These are phyloP conservation scores for Fusarium bulbicola DNA, from an alignment of 2,329 filamentous ascomycete genomes.

Conservation along the genomic window DNA sequence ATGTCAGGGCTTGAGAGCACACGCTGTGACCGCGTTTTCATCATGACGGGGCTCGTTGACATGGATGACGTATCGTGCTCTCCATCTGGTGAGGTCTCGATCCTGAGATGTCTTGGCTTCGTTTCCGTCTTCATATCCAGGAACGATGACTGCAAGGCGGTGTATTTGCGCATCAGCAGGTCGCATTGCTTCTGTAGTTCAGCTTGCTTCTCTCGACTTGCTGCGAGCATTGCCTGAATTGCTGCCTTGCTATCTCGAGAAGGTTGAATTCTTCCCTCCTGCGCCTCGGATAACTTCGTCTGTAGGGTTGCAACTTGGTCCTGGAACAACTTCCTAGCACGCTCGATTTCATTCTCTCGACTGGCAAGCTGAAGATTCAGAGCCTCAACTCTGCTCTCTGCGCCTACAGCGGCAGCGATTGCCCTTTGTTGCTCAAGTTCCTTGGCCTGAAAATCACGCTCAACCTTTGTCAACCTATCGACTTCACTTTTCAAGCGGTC, in stretches of 20 bases:
- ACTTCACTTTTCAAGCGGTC: constrained; percentile 68
- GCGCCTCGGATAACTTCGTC: constrained; percentile 53
- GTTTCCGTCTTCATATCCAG: constrained; percentile 56
- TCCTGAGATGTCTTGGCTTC: constrained; percentile 30
- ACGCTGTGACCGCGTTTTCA: constrained; percentile 50
- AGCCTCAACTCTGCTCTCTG: constrained; percentile 67
- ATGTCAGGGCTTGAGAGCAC: constrained; percentile 57
- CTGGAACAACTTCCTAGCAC: constrained; percentile 55
- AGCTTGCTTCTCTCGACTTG: constrained; percentile 62
- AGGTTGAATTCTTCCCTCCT: constrained; percentile 41
- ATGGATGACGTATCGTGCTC: constrained; percentile 50
- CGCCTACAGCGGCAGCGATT: constrained; percentile 65
- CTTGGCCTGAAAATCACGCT: constrained; percentile 70
- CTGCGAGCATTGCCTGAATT: constrained; percentile 57
- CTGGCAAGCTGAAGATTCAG: constrained; percentile 66
- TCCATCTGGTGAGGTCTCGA: constrained; percentile 36
- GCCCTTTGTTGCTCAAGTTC: constrained; percentile 68
- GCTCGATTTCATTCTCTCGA: constrained; percentile 57
- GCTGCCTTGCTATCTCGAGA: constrained; percentile 47
- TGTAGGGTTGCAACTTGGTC: constrained; percentile 60
- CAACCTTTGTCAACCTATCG: constrained; percentile 65
- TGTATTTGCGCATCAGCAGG: constrained; percentile 61
- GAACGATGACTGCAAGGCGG: constrained; percentile 59
- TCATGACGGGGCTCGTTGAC: constrained; percentile 51
- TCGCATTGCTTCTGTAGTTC: constrained; percentile 63